phyloP scores from a whole-genome alignment of 129 eudicot genomes.

The Lactuca sativa region DNA sequence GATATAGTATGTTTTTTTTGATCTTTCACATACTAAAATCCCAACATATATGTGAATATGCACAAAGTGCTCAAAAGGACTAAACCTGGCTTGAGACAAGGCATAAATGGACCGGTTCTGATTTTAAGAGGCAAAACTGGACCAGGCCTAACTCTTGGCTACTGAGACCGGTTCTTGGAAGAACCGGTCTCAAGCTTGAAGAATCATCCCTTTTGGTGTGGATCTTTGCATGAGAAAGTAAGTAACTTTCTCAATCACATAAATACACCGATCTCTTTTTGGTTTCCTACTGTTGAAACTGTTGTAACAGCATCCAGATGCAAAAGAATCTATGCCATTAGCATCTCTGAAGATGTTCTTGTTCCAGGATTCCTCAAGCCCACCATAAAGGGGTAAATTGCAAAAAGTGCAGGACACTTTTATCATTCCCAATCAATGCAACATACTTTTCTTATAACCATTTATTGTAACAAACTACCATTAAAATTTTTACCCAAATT shows the following conservation, averaged over 20 bases:
- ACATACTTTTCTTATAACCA: neutral
- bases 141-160: constrained; percentile 1
- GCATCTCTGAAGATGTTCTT: neutral
- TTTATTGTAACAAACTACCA: neutral
- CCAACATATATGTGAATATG: neutral
- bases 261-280: neutral
- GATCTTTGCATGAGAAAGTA: constrained; percentile 4
- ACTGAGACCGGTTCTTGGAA: neutral
- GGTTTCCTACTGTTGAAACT: constrained; percentile 1
- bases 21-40: neutral
- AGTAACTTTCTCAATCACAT: neutral
- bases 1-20: no score
- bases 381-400: neutral
- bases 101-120: neutral
- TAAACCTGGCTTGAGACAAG: neutral
- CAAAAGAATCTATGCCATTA: constrained; percentile 6
- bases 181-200: neutral
- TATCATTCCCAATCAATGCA: neutral
- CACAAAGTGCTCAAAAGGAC: neutral
- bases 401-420: neutral
- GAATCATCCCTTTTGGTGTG: neutral
- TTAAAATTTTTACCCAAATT: neutral
- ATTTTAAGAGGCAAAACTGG: no score
- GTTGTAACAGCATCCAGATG: constrained; percentile 11
- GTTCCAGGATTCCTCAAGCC: neutral